Conservation (phyloP, 306 rosid genomes). For the Trichosanthes truncata region DNA sequence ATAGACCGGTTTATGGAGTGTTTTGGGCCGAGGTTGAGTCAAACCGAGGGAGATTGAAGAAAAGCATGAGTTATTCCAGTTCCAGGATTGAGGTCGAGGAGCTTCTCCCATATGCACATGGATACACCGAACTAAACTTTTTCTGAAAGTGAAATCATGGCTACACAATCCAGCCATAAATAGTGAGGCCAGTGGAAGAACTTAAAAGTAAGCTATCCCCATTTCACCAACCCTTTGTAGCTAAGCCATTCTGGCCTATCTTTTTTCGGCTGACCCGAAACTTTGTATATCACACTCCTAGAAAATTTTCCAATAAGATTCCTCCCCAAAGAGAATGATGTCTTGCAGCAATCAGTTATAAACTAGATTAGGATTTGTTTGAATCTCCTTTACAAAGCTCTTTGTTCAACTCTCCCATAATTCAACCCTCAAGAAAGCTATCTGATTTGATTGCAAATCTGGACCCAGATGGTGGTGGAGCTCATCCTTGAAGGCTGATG, state of each 20-base stretch:
- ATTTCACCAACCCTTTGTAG: background rate
- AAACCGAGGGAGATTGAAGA: slow-evolving; percentile 64
- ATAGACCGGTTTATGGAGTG: slow-evolving; percentile 86
- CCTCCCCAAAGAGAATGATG: background rate
- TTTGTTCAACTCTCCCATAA: background rate
- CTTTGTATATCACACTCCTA: background rate
- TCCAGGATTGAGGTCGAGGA: slow-evolving; percentile 88
- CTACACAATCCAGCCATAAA: slow-evolving; percentile 10
- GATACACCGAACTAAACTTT: slow-evolving; percentile 93
- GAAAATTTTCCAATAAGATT: slow-evolving; percentile 10
- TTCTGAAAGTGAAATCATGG: slow-evolving; percentile 45
- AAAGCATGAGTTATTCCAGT: slow-evolving; percentile 76
- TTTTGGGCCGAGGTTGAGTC: slow-evolving; percentile 98
- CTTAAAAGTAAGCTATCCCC: slow-evolving; percentile 22
- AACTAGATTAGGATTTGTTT: slow-evolving; percentile 4
- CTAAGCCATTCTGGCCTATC: slow-evolving; percentile 1
- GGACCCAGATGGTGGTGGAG: slow-evolving; percentile 63
- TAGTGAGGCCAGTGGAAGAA: background rate
- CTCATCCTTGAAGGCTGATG: slow-evolving; percentile 43
- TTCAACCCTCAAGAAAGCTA: slow-evolving; percentile 14
- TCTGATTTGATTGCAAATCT: slow-evolving; percentile 37
- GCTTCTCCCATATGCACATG: slow-evolving; percentile 80
- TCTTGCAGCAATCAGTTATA: background rate
- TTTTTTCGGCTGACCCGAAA: background rate
- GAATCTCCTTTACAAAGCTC: background rate